Conservation (phyloP, 2,329 filamentous ascomycete genomes). For the Aspergillus viridinutans region DNA sequence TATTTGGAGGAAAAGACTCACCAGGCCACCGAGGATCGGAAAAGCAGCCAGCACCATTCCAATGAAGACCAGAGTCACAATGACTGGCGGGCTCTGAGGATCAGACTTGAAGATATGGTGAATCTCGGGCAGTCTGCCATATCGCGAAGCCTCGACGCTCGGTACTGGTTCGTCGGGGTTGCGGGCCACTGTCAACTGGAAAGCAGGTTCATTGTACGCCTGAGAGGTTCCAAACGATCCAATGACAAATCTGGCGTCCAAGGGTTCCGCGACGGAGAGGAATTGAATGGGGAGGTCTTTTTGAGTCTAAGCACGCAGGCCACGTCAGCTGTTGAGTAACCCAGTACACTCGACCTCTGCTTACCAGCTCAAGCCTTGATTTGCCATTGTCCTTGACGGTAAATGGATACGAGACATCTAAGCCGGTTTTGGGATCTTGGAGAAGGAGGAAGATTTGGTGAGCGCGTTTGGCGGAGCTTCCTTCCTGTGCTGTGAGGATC, state of each 20-base stretch:
- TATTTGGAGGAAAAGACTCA: constrained; percentile 43
- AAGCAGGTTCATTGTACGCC: constrained; percentile 65
- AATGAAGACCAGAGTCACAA: constrained; percentile 75
- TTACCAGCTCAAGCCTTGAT: constrained; percentile 76
- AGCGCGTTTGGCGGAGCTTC: constrained; percentile 72
- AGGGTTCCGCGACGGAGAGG: constrained; percentile 60
- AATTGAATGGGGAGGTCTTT: constrained; percentile 87
- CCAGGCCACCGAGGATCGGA: constrained; percentile 66
- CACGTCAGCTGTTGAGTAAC: constrained; percentile 15
- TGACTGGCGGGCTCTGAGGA: constrained; percentile 71
- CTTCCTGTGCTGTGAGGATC: constrained; percentile 73
- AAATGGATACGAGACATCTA: constrained; percentile 85
- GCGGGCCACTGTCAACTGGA: constrained; percentile 64
- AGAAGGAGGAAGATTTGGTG: constrained; percentile 92
- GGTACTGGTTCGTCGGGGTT: constrained; percentile 60
- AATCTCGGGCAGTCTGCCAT: constrained; percentile 79
- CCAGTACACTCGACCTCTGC: constrained; percentile 29
- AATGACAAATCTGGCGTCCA: constrained; percentile 77
- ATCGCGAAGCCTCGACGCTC: constrained; percentile 68
- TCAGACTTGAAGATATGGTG: constrained; percentile 84
- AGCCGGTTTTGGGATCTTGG: constrained; percentile 66
- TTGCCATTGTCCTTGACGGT: constrained; percentile 84
- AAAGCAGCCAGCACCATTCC: constrained; percentile 68
- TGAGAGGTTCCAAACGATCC: constrained; percentile 76
- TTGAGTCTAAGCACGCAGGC: constrained; percentile 58